phyloP scores from a whole-genome alignment of 768 basidiomycete species.

The Boletus rubescentipes region DNA sequence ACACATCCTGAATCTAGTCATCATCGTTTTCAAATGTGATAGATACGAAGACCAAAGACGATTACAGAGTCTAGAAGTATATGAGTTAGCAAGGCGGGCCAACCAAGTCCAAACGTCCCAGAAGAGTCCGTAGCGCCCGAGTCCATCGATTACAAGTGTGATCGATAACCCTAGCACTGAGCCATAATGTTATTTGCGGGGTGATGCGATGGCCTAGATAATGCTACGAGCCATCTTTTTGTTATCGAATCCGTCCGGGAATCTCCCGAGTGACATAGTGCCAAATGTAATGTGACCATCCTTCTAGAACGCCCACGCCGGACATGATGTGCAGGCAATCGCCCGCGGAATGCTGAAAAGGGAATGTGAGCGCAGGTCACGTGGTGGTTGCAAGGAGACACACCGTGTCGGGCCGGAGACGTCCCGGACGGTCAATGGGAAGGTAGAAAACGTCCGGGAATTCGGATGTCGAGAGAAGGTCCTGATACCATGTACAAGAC shows the following conservation, averaged over 20 bases:
- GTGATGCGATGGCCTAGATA: neutral
- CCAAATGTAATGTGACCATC: constrained; percentile 54
- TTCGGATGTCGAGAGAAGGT: constrained; percentile 38
- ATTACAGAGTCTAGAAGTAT: neutral
- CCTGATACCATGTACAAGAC: constrained; percentile 29
- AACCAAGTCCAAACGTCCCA: neutral
- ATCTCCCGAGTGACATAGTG: constrained; percentile 45
- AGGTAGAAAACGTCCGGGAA: constrained; percentile 60
- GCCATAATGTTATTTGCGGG: neutral
- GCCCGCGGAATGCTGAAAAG: constrained; percentile 38
- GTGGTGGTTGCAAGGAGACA: constrained; percentile 21
- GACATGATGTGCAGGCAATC: constrained; percentile 50
- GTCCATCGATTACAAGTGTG: neutral
- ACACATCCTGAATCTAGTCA: neutral
- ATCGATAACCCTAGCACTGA: neutral
- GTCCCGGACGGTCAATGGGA: constrained; percentile 58
- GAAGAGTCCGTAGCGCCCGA: neutral
- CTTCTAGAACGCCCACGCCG: constrained; percentile 48
- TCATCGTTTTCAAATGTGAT: neutral
- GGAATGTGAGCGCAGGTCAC: neutral
- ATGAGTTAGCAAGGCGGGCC: neutral
- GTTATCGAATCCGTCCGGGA: constrained; percentile 23
- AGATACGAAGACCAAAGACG: neutral
- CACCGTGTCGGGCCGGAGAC: constrained; percentile 65
- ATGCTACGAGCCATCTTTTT: neutral